These are phyloP conservation scores for Rhodotorula sp. DNA, from an alignment of 1,284 basidiomycete genomes.

Conservation along the genomic window DNA sequence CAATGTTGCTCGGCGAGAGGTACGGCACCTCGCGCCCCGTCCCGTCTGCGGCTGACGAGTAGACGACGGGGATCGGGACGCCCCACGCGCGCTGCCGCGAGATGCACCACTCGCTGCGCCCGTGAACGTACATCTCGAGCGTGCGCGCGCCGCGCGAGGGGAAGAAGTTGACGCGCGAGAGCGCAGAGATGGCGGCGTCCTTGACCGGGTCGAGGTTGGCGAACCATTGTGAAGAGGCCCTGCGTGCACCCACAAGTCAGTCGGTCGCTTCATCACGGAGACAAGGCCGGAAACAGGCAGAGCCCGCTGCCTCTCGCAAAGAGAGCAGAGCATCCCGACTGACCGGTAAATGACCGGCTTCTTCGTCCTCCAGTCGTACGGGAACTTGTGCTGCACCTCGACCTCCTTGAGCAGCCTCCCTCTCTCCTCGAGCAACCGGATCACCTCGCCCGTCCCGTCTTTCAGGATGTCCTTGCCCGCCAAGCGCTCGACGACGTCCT, in stretches of 20 bases:
- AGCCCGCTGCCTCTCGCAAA: neutral
- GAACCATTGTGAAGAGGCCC: constrained; percentile 99
- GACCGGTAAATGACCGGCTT: constrained; percentile 87
- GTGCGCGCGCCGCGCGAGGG: constrained; percentile 76
- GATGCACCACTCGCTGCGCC: constrained; percentile 98
- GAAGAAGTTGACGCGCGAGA: constrained; percentile 73
- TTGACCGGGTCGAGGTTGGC: constrained; percentile 86
- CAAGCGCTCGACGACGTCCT: constrained; percentile 55
- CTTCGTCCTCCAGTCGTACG: constrained; percentile 96
- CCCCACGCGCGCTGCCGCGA: constrained; percentile 98
- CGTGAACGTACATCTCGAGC: constrained; percentile 78
- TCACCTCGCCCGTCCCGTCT: constrained; percentile 68
- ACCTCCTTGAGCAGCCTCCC: constrained; percentile 68
- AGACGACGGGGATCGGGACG: constrained; percentile 89
- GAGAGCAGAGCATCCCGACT: constrained; percentile 43
- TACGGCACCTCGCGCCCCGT: constrained; percentile 54
- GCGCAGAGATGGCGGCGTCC: constrained; percentile 67
- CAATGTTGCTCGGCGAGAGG: constrained; percentile 67
- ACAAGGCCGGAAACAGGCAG: neutral
- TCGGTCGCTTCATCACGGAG: neutral
- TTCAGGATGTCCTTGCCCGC: constrained; percentile 72
- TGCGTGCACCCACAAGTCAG: constrained; percentile 47
- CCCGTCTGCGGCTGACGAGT: constrained; percentile 60
- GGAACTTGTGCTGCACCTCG: constrained; percentile 81
- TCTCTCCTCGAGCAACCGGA: constrained; percentile 62